Evolutionary conservation across 208 protist genomes (phyloP).

Genomic region (Perkinsela sp.): DNA sequence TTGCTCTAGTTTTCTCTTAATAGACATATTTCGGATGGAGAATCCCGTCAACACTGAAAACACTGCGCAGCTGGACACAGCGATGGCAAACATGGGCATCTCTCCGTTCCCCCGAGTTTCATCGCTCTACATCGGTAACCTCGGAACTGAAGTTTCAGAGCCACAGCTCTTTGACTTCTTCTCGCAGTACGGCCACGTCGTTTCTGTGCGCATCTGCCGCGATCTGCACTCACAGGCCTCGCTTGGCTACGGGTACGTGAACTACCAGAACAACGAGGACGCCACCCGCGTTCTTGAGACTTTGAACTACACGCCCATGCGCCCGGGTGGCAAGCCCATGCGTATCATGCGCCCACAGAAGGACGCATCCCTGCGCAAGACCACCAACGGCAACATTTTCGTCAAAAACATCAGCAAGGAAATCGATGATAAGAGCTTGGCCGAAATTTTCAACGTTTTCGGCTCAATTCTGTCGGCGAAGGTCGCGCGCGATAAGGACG

Average conservation of each 20-base stretch:
- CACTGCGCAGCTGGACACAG: neutral
- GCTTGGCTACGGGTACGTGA: conserved; percentile 95
- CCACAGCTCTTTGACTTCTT: conserved; percentile 86
- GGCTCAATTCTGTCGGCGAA: conserved; percentile 95
- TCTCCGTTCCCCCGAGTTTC: conserved; percentile 3
- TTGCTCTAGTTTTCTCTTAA: neutral
- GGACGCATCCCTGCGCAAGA: conserved; percentile 78
- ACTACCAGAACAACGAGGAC: conserved; percentile 81
- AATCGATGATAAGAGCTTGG: conserved; percentile 84
- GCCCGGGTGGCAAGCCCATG: conserved; percentile 48
- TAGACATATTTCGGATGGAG: neutral
- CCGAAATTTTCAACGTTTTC: conserved; percentile 86
- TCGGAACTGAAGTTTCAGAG: conserved; percentile 68
- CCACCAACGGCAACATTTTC: conserved; percentile 89
- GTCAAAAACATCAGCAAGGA: conserved; percentile 86
- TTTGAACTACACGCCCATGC: conserved; percentile 84
- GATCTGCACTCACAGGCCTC: conserved; percentile 86
- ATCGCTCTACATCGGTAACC: conserved; percentile 91
- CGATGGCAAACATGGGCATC: neutral
- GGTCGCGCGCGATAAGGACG: conserved; percentile 61
- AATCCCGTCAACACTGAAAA: neutral
- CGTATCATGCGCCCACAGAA: conserved; percentile 98
- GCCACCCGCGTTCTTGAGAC: conserved; percentile 87
- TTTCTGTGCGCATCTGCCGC: conserved; percentile 90
- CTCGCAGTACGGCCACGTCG: conserved; percentile 81